Base-by-base conservation (phyloP, 441 rosid species). In the Pelargonium myrrhifolium region DNA sequence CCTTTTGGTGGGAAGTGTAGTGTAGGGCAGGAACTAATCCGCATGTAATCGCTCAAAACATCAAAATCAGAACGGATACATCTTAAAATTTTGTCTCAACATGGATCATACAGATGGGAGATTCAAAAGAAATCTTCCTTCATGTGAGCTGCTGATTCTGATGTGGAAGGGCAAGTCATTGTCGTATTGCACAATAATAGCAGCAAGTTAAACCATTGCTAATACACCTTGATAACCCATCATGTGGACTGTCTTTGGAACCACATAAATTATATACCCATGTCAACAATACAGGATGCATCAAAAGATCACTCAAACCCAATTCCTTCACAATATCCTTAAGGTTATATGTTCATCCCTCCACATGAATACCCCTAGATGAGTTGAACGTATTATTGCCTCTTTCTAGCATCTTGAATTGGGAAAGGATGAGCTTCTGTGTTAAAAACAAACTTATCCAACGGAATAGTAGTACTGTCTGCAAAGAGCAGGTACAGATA, bases 381-480 rank as follows among this genome's bases (percentile, higher is more conserved):
- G 65, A 49, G 55, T 49, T 22, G 22, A 42, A 69, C 39, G n/a
- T 65, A 55, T 55, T 56, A 49, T 53, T 66, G 65, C 49, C 45
- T 43, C 71, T 74, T 73, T 76, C 66, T 68, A 39, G 28, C 68
- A 66, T 76, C 76, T 73, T 73, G 81, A 69, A 88, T 83, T 9
- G 99, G 97, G 64, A 91, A 68, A 66, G 96, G 91, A 77, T 94
- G 99, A 79, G 93, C 96, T 85, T 91, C 97, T 65, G 99, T 76
- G 84, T 94, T 89, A 69, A 88, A 94, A 69, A 89, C 88, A 78
- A 74, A 89, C 85, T 84, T 86, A 79, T 91, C 92, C 80, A 91
- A 75, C 4, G 92, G 97, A n/a, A 91, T 76, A 64, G 85, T 75
- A 40, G 87, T 84, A 63, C 78, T 86, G 72, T 89, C 89, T 68